Evolutionary conservation across 495 filamentous ascomycete genomes (phyloP).

Genomic region (Alectoria sarmentosa): DNA sequence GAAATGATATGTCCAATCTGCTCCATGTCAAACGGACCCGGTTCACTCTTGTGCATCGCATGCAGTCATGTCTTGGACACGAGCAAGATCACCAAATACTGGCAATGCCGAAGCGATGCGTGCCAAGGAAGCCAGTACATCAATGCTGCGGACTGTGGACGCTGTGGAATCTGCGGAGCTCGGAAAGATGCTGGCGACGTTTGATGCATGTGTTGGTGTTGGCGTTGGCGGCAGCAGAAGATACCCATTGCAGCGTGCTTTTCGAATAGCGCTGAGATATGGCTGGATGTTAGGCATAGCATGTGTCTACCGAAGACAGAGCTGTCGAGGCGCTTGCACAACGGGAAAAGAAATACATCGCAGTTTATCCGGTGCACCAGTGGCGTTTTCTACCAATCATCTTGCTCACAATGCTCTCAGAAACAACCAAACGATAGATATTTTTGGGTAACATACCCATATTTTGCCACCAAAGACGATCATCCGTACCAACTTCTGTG

Average conservation of each 20-base stretch:
- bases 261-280: too few relatives aligned
- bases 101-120: constrained; percentile 50
- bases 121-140: constrained; percentile 50
- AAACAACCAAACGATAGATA: too few relatives aligned
- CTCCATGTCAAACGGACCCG: constrained; percentile 48
- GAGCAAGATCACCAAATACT: constrained; percentile 41
- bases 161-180: constrained; percentile 59
- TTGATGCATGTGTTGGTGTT: background rate
- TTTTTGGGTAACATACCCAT: background rate
- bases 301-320: background rate
- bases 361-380: too few relatives aligned
- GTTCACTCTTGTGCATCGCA: constrained; percentile 48
- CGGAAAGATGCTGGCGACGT: constrained; percentile 5
- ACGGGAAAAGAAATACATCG: too few relatives aligned
- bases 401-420: too few relatives aligned
- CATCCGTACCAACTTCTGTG: background rate
- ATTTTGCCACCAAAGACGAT: background rate
- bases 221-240: background rate
- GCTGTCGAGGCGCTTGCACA: too few relatives aligned
- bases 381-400: too few relatives aligned
- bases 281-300: background rate
- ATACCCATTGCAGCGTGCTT: background rate
- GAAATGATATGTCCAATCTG: constrained; percentile 48
- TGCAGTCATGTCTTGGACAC: constrained; percentile 60
- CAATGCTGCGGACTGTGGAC: constrained; percentile 56